phyloP scores from a whole-genome alignment of 805 yeast genomes.

The Hanseniaspora jakobsenii region DNA sequence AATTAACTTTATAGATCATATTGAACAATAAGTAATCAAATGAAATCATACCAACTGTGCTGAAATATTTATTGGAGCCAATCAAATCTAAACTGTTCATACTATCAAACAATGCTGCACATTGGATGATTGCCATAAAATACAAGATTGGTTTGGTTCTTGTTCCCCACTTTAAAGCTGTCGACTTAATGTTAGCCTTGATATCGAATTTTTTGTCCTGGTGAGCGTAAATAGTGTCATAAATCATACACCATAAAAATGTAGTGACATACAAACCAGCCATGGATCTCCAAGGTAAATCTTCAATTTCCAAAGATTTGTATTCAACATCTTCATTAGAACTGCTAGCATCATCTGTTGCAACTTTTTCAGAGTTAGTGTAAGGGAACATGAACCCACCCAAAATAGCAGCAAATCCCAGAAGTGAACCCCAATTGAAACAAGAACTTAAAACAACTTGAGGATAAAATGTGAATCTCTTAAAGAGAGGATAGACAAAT shows the following conservation, averaged over 20 bases:
- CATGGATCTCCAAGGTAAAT: conserved; percentile 66
- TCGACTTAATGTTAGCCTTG: conserved; percentile 83
- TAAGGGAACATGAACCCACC: conserved; percentile 3
- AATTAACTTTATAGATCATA: conserved; percentile 62
- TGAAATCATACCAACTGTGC: conserved; percentile 41
- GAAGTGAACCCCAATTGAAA: conserved; percentile 86
- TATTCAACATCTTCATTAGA: not conserved
- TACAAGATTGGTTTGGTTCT: conserved; percentile 58
- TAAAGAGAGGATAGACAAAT: conserved; percentile 81
- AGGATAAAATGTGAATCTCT: conserved; percentile 91
- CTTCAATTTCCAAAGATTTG: conserved; percentile 32
- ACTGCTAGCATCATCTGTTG: not conserved
- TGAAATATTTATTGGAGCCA: conserved; percentile 68
- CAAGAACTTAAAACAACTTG: conserved; percentile 71
- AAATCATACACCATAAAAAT: conserved; percentile 86
- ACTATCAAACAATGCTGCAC: conserved; percentile 48
- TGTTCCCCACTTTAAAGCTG: conserved; percentile 91
- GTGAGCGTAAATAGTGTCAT: conserved; percentile 94
- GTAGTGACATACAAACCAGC: conserved; percentile 64
- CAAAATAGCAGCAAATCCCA: conserved; percentile 87
- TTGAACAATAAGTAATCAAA: conserved; percentile 57
- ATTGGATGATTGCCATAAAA: conserved; percentile 55
- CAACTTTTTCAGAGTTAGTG: too few species aligned
- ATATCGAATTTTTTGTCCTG: conserved; percentile 87
- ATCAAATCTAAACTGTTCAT: conserved; percentile 59